Base-by-base conservation (phyloP, 768 basidiomycete species). In the Lactarius indigo region DNA sequence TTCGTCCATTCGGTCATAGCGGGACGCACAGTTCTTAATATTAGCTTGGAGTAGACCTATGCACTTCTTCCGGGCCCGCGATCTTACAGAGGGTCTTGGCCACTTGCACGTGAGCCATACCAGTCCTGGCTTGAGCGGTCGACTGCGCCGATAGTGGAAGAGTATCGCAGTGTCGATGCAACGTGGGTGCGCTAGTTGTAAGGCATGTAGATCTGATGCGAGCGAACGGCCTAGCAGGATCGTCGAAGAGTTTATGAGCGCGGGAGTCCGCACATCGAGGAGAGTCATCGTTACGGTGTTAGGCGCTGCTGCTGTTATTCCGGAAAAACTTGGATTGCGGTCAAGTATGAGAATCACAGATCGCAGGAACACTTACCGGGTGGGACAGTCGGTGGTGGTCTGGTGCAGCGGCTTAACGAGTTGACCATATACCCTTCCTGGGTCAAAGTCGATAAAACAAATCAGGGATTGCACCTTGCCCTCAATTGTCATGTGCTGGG, bases 61-160 rank as follows among this genome's bases (percentile, higher is more conserved):
- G n/a, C n/a, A n/a, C n/a, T n/a, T n/a, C n/a, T n/a, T n/a, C n/a
- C n/a, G n/a, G 90, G 90, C 0, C 92, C 93, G 0, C 85, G 79
- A 0, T 83, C 85, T 76, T 98, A 96, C 56, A 99, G 98, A 72
- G 95, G 92, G 96, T 54, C 98, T 98, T 84, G 92, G 89, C 93
- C 94, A 97, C 74, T 93, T 94, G 74, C 92, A 91, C 55, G 92
- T 92, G 57, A 99, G 85, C 94, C 94, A 98, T 23, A 94, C 95
- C 10, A 99, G 83, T 1, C 92, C 94, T 0, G 96, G 94, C 78
- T 98, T 98, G 15, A 94, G 85, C 0, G 96, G 95, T 50, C 93
- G 85, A 1, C 96, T 94, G 23, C 94, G 88, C 0, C 96, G 93
- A 77, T 99, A 96, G 74, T 95, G 91, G 78, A 88, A 99, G 12